A percentile compares a stretch with the other conserved stretches of the same genome.
These are phyloP conservation scores for Neobulgaria alba DNA, from an alignment of 2,329 filamentous ascomycete species.

Conservation along the genomic window DNA sequence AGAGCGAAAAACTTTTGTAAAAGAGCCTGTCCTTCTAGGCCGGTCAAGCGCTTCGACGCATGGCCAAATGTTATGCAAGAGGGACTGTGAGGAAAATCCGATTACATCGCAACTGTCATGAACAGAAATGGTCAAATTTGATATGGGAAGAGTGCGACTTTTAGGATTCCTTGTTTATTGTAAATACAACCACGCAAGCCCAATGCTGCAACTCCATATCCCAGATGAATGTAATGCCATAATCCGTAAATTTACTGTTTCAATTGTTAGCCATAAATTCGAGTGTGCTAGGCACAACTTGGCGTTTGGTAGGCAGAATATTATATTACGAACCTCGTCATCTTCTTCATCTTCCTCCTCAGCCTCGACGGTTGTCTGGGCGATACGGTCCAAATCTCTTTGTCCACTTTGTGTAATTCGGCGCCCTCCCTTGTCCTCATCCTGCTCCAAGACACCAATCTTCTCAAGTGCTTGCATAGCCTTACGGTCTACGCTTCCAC, in stretches of 20 bases:
- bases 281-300: too few relatives aligned
- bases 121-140: too few relatives aligned
- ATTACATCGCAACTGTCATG: too few relatives aligned
- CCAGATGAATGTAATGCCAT: neutral
- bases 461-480: constrained; percentile 96
- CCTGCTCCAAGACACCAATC: constrained; percentile 95
- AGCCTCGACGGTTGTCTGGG: constrained; percentile 68
- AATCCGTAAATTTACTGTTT: neutral
- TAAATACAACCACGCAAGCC: neutral
- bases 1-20: too few relatives aligned
- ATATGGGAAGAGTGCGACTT: neutral
- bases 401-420: constrained; percentile 97
- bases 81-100: too few relatives aligned
- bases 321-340: constrained; percentile 51
- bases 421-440: constrained; percentile 97
- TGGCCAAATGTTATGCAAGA: too few relatives aligned
- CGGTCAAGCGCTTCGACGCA: too few relatives aligned
- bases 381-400: constrained; percentile 95
- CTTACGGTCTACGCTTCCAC: constrained; percentile 94
- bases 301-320: neutral
- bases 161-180: neutral
- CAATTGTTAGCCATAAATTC: neutral
- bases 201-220: constrained; percentile 1
- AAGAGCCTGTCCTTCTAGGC: too few relatives aligned
- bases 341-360: constrained; percentile 64